phyloP scores from a whole-genome alignment of 257 asterid genomes.

The Solanum medicagineum region DNA sequence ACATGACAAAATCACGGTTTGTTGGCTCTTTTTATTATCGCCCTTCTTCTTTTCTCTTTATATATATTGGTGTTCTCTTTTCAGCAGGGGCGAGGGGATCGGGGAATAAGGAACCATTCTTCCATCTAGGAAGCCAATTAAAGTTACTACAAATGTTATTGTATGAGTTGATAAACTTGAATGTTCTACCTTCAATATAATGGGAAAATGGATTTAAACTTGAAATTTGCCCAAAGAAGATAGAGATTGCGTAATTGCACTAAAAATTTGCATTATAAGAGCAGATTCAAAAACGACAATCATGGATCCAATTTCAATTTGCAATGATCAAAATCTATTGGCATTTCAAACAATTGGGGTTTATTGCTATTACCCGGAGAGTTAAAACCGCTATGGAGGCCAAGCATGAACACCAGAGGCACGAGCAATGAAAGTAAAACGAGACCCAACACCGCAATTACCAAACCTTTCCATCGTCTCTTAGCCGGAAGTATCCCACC shows the following conservation, averaged over 20 bases:
- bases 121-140: neutral
- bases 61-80: neutral
- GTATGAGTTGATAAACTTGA: neutral
- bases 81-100: neutral
- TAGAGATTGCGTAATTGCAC: neutral
- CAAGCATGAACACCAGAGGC: conserved; percentile 73
- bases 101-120: neutral
- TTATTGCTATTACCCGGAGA: conserved; percentile 33
- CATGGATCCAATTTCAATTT: neutral
- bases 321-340: neutral
- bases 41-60: neutral
- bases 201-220: neutral
- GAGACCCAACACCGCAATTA: conserved; percentile 63
- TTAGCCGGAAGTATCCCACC: conserved; percentile 47
- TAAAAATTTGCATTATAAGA: neutral
- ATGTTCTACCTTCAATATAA: neutral
- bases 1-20: neutral
- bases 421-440: conserved; percentile 93
- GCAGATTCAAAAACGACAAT: neutral
- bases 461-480: conserved; percentile 79
- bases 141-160: neutral
- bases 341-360: neutral
- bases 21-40: neutral
- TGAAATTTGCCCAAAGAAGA: neutral
- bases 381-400: conserved; percentile 67